Base-by-base conservation (phyloP, 495 filamentous ascomycete genomes). In the Penicillium verhagenii region DNA sequence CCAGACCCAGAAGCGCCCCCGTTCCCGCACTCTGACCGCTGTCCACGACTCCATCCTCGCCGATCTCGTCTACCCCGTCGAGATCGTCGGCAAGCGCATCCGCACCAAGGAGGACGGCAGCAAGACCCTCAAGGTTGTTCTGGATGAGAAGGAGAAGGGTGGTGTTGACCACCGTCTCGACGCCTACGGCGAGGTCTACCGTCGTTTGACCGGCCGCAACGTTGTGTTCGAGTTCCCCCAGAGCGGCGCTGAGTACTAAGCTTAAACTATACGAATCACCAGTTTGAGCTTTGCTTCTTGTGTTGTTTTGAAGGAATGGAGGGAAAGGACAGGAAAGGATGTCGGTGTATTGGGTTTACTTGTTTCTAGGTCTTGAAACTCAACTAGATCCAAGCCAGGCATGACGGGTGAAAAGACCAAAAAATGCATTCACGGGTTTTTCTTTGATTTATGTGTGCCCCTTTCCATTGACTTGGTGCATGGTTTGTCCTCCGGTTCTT, bases 101-200 rank as follows among this genome's bases (percentile, higher is more conserved):
- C 85, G 93, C 74, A 97, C 93, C 78, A 88, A 94, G 80, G 92
- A 96, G 82, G 94, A 98, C 78, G 90, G 90, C 75, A 86, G 81
- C 84, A 97, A 97, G 87, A 80, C 93, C 70, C 83, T 96, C 72
- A 98, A 98, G 88, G 88, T 98, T 66, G 85, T 97, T 68, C 83
- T 98, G 52, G 94, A 98, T 75, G 94, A 97, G 87, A 97, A 97
- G 91, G 94, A 98, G 90, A 87, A 91, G 67, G 92, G 93, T 65
- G 90, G 90, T 72, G 92, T 97, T 63, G 94, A 97, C 84, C 96
- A 96, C 84, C 85, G 94, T 74, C 88, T 98, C 63, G 94, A 98
- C 77, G 97, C 94, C 66, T 98, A 97, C 82, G 91, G 89, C 53
- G 94, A 97, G 86, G 94, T 98, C 68, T 98, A 98, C 85, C 87